Evolutionary conservation across 768 basidiomycete genomes (phyloP), one percentile per base, ranked within the genome.

Genomic region (Tulasnella calospora): DNA sequence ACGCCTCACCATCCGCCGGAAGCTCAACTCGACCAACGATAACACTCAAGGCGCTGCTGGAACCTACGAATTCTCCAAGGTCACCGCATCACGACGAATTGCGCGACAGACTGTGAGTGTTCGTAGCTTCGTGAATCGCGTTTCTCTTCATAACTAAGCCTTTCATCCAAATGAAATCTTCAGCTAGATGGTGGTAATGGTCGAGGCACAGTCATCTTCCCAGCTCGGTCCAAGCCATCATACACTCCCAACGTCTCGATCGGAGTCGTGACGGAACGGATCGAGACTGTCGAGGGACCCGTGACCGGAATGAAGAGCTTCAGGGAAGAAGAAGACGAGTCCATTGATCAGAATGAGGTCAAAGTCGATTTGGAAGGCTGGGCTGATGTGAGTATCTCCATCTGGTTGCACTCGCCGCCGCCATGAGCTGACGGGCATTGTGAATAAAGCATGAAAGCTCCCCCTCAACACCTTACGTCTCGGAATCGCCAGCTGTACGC

Each of bases 231-330:
- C 30, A 67, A 33, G 61, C 61, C 61, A 30, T 27, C 61, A 10
- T 67, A 67, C 61, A 35, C 30, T 35, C 61, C 61, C 27, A 67
- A 67, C 61, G 61, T 67, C 61, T 67, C 61, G 61, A 67, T 67
- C 33, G 61, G 61, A 27, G 61, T 35, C 33, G 33, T 67, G 10
- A 35, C 61, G 30, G 61, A 67, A 35, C 61, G 61, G 27, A 67
- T 67, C 30, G 61, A 67, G 6, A 27, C 61, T 30, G 30, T 35
- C 61, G 33, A 35, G 13, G 61, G 33, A 67, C 30, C 61, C 13
- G 33, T 67, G 27, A 27, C 61, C 1, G 13, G 30, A 30, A 12
- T 67, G 61, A 35, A 27, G 61, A 67, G 61, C 30, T 67, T 67
- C 30, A 67, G 33, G 13, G 61, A 30, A 27, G 61, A 67, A 12